phyloP scores from a whole-genome alignment of 345 rosid genomes.

The Litchi chinensis region DNA sequence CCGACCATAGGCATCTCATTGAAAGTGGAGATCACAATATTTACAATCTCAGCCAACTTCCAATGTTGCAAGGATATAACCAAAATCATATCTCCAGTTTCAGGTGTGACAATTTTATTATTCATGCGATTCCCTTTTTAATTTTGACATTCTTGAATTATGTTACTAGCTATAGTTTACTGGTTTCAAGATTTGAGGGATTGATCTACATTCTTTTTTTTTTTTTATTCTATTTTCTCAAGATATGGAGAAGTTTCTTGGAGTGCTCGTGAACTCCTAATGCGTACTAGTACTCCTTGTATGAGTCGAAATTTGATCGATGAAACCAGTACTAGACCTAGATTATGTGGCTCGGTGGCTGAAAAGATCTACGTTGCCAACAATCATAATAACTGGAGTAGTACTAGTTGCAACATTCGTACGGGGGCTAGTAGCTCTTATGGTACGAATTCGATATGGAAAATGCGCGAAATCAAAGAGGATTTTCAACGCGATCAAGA shows the following conservation, averaged over 20 bases:
- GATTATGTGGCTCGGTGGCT: slow-evolving; percentile 33
- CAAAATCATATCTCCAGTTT: slow-evolving; percentile 44
- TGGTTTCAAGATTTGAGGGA: neutral
- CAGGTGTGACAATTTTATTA: slow-evolving; percentile 42
- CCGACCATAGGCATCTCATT: slow-evolving; percentile 58
- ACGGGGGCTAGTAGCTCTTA: slow-evolving; percentile 19
- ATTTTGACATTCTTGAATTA: neutral
- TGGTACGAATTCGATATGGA: slow-evolving; percentile 21
- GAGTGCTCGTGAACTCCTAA: slow-evolving; percentile 47
- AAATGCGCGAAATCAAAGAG: slow-evolving; percentile 22
- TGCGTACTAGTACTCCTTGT: slow-evolving; percentile 24
- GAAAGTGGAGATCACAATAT: slow-evolving; percentile 68
- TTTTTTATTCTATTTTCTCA: slow-evolving; percentile 11
- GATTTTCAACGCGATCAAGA: slow-evolving; percentile 13
- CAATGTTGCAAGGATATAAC: slow-evolving; percentile 64
- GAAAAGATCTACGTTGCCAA: slow-evolving; percentile 35
- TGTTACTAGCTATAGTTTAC: neutral
- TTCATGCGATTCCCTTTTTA: neutral
- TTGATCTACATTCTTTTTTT: neutral
- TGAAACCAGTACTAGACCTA: slow-evolving; percentile 30
- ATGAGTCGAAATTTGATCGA: slow-evolving; percentile 42
- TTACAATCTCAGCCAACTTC: slow-evolving; percentile 76
- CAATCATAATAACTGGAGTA: slow-evolving; percentile 20
- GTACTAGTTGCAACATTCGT: slow-evolving; percentile 17
- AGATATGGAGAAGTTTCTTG: slow-evolving; percentile 62